Evolutionary conservation across 306 rosid species (phyloP).

Genomic region (Quercus cerris): DNA sequence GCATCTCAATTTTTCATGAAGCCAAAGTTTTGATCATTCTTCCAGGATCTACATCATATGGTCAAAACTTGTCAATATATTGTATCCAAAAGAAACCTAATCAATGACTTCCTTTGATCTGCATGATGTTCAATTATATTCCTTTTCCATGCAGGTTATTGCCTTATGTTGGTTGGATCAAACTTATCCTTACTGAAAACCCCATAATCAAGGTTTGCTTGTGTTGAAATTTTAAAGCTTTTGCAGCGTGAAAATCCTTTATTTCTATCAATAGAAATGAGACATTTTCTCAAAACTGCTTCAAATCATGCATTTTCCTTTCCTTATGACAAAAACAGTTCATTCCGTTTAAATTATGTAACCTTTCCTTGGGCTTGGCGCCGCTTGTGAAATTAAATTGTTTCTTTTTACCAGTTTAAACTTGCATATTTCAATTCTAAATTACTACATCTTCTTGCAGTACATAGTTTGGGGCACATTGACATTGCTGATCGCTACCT

Average conservation of each 20-base stretch:
- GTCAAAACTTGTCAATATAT: too few species aligned
- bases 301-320: not conserved
- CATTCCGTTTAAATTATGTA: not conserved
- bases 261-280: not conserved
- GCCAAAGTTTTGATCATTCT: too few species aligned
- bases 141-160: constrained; percentile 48
- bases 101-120: not conserved
- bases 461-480: constrained; percentile 43
- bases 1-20: too few species aligned
- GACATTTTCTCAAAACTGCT: not conserved
- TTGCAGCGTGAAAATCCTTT: not conserved
- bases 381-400: not conserved
- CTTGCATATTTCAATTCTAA: not conserved
- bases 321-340: not conserved
- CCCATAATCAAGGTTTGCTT: constrained; percentile 72
- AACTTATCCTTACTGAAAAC: constrained; percentile 65
- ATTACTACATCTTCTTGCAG: constrained; percentile 34
- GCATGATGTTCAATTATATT: not conserved
- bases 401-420: not conserved
- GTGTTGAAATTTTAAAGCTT: not conserved
- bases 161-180: constrained; percentile 68
- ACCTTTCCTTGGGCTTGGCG: not conserved
- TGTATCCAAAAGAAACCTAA: not conserved
- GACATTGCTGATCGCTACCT: constrained; percentile 39
- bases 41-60: too few species aligned